These are phyloP conservation scores for Suillus alpinus DNA, from an alignment of 768 basidiomycete species.

Conservation along the genomic window DNA sequence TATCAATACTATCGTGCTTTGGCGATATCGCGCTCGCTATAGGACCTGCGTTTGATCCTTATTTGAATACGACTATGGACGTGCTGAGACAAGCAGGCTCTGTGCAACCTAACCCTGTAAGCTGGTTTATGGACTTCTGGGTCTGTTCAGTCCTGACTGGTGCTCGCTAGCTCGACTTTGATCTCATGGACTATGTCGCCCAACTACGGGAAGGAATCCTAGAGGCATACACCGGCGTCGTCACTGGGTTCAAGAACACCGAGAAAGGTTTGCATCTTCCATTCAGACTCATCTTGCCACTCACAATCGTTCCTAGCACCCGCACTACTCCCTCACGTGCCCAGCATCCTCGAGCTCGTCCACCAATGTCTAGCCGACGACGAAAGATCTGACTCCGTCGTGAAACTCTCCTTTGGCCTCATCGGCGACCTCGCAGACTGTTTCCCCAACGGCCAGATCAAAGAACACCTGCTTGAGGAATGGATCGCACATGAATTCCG, in stretches of 20 bases:
- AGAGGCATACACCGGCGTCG: conserved; percentile 94
- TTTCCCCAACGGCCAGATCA: conserved; percentile 79
- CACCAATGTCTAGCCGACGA: conserved; percentile 77
- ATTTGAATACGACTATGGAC: conserved; percentile 84
- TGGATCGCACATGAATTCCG: conserved; percentile 80
- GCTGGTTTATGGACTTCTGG: conserved; percentile 22
- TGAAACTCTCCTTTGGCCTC: conserved; percentile 77
- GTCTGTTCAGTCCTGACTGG: neutral
- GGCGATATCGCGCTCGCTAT: conserved; percentile 96
- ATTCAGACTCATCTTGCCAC: neutral
- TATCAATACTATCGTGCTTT: conserved; percentile 92
- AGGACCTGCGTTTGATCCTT: conserved; percentile 82
- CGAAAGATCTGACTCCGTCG: conserved; percentile 75
- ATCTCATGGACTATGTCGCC: conserved; percentile 89
- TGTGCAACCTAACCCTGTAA: conserved; percentile 82
- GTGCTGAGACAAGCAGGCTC: conserved; percentile 90
- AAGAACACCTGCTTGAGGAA: conserved; percentile 70
- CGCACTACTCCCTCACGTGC: conserved; percentile 63
- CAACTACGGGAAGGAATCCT: conserved; percentile 91
- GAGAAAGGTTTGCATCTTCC: conserved; percentile 53
- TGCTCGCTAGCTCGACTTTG: conserved; percentile 66
- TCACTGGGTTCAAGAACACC: conserved; percentile 85
- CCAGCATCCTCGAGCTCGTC: conserved; percentile 75
- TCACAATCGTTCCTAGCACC: conserved; percentile 9
- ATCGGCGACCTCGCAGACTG: conserved; percentile 91